Conservation (phyloP, 768 basidiomycete species). For the Phanerochaete carnosa region DNA sequence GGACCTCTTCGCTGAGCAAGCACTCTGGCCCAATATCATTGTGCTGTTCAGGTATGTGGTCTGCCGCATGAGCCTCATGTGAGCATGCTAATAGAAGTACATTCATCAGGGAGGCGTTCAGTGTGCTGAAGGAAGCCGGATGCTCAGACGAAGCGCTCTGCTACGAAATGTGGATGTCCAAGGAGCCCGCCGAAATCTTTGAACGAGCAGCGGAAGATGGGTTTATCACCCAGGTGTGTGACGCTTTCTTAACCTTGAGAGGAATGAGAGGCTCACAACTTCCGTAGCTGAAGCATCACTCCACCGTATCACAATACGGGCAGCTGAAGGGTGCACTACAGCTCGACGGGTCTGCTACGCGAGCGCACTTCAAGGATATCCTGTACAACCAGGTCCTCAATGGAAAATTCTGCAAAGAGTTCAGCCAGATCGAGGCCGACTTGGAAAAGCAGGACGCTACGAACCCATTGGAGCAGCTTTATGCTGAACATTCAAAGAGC, state of each 20-base stretch:
- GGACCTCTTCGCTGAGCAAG: slow-evolving; percentile 65
- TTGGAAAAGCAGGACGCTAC: slow-evolving; percentile 50
- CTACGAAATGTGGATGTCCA: slow-evolving; percentile 76
- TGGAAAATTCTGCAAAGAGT: slow-evolving; percentile 54
- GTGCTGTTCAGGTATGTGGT: slow-evolving; percentile 48
- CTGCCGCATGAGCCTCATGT: not conserved
- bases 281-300: slow-evolving; percentile 55
- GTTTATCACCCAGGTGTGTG: slow-evolving; percentile 50
- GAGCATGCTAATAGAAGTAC: not conserved
- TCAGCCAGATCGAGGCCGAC: slow-evolving; percentile 52
- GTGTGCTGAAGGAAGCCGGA: slow-evolving; percentile 57
- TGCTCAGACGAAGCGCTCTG: slow-evolving; percentile 66
- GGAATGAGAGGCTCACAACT: not conserved
- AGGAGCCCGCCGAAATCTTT: slow-evolving; percentile 67
- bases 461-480: slow-evolving; percentile 56
- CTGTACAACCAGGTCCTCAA: slow-evolving; percentile 58
- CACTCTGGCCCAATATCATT: slow-evolving; percentile 66
- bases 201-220: slow-evolving; percentile 67
- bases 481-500: slow-evolving; percentile 45
- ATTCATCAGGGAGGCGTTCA: slow-evolving; percentile 53
- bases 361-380: slow-evolving; percentile 56
- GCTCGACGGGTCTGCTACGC: slow-evolving; percentile 47
- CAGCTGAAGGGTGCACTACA: slow-evolving; percentile 56
- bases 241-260: not conserved
- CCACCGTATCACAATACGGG: slow-evolving; percentile 59